A percentile compares a stretch with the other conserved stretches of the same genome.
Conservation (phyloP, 805 yeast species). For the Starmera pachycereana region DNA sequence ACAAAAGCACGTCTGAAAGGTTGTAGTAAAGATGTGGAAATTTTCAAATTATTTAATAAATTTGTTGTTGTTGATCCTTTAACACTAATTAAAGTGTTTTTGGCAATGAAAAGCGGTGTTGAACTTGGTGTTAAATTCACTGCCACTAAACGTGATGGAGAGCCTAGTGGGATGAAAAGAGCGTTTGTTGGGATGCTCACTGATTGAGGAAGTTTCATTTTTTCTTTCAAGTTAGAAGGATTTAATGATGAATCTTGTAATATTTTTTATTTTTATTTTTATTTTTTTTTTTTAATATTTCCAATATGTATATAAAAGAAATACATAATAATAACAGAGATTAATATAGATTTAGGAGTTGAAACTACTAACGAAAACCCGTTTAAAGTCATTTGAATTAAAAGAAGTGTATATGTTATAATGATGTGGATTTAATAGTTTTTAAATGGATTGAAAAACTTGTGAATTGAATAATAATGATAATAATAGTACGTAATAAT, state of each 20-base stretch:
- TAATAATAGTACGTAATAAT: too few relatives aligned
- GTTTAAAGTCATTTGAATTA: too few relatives aligned
- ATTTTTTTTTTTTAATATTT: too few relatives aligned
- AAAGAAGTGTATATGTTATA: too few relatives aligned
- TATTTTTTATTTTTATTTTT: too few relatives aligned
- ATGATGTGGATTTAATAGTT: too few relatives aligned
- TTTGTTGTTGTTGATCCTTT: conserved; percentile 21
- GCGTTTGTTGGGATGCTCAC: conserved; percentile 11
- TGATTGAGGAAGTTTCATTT: background rate
- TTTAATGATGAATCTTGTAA: too few relatives aligned
- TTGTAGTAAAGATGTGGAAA: conserved; percentile 12
- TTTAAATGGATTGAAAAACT: background rate
- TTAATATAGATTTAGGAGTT: too few relatives aligned
- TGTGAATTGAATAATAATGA: background rate
- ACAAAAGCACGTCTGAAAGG: conserved; percentile 33
- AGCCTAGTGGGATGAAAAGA: conserved; percentile 34
- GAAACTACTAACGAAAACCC: too few relatives aligned
- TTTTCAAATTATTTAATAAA: conserved; percentile 5
- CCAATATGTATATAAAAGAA: too few relatives aligned
- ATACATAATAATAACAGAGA: too few relatives aligned
- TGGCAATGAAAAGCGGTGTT: conserved; percentile 37
- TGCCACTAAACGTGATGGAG: conserved; percentile 37
- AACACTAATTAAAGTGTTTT: conserved; percentile 40
- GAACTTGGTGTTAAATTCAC: conserved; percentile 46
- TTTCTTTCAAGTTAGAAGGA: too few relatives aligned